Evolutionary conservation across 352 stramenopile species (phyloP).

Genomic region (Peronospora farinosa): DNA sequence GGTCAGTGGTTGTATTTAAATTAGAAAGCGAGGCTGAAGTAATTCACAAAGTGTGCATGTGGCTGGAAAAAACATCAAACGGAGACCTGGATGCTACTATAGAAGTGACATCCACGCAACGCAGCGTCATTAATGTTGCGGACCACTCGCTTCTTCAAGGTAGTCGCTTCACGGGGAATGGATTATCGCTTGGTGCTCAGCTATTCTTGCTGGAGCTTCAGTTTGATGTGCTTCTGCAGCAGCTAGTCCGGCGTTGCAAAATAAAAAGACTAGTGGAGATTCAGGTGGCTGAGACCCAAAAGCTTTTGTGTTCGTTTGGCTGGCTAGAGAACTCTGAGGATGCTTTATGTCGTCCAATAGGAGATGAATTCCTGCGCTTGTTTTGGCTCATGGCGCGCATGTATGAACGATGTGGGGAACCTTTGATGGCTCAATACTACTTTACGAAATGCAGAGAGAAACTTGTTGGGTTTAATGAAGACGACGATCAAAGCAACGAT

Average conservation of each 20-base stretch:
- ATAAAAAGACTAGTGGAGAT: conserved; percentile 21
- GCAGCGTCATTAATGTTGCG: conserved; percentile 14
- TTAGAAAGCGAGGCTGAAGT: conserved; percentile 31
- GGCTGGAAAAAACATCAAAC: conserved; percentile 49
- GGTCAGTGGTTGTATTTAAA: conserved; percentile 42
- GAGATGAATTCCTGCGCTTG: conserved; percentile 30
- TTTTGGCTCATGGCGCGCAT: conserved; percentile 57
- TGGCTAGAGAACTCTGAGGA: conserved; percentile 32
- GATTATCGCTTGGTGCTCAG: conserved; percentile 31
- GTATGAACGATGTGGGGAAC: conserved; percentile 38
- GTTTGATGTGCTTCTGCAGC: conserved; percentile 39
- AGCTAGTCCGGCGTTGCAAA: conserved; percentile 19
- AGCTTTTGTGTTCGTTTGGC: conserved; percentile 41
- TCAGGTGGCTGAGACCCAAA: conserved; percentile 28
- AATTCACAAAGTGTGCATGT: conserved; percentile 43
- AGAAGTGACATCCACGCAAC: conserved; percentile 4
- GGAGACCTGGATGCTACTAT: conserved; percentile 25
- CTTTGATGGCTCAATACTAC: conserved; percentile 43
- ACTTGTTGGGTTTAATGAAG: conserved; percentile 10
- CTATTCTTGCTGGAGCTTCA: conserved; percentile 60
- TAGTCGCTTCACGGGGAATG: conserved; percentile 26
- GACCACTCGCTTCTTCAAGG: conserved; percentile 18
- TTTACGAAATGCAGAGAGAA: conserved; percentile 49
- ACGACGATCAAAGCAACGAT: not conserved
- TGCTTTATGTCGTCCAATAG: not conserved